Base-by-base conservation (phyloP, 1,284 basidiomycete genomes). In the Austroboletus novae-zelandiae region DNA sequence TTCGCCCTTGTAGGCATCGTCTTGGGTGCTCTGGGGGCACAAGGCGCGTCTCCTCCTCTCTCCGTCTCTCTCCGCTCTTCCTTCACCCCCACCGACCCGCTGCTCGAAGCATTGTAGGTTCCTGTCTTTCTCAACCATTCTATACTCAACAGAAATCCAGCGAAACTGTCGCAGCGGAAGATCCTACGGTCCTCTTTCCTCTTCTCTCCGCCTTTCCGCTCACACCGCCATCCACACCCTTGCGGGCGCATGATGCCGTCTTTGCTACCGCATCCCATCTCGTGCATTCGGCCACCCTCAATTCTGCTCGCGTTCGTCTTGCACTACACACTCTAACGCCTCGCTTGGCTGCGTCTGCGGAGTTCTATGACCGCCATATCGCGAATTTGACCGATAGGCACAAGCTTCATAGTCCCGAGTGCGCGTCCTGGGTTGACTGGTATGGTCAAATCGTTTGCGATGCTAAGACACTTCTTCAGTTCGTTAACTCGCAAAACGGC, bases 351-450 rank as follows among this genome's bases (percentile, higher is more conserved):
- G 89, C 87, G 0, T 86, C 84, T 63, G 86, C 86, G 61, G 76
- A 84, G 43, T 76, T 82, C 57, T 90, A 88, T 59, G 66, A 67
- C n/a, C 73, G 75, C 51, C 66, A 66, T 58, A 72, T 71, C 50
- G 67, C 60, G 45, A 51, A 69, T n/a, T 67, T 68, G 2, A 50
- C 53, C 7, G 68, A 71, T 11, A 63, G 64, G 17, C 59, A 56
- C 49, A 56, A 39, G 18, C 56, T 64, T 32, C 25, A 36, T 15
- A 50, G n/a, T 14, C 50, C 52, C 15, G 50, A 59, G 7, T 94
- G 93, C 62, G 82, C 76, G 1, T 86, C 86, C 17, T 96, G 92
- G 93, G 85, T 95, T 4, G 89, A 94, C 53, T 94, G 91, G 87
- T 86, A 88, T 59, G 90, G 91, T 0, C 72, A 83, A 51, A 76